Conservation (phyloP, 2,329 filamentous ascomycete species). For the Parastagonospora nodorum region DNA sequence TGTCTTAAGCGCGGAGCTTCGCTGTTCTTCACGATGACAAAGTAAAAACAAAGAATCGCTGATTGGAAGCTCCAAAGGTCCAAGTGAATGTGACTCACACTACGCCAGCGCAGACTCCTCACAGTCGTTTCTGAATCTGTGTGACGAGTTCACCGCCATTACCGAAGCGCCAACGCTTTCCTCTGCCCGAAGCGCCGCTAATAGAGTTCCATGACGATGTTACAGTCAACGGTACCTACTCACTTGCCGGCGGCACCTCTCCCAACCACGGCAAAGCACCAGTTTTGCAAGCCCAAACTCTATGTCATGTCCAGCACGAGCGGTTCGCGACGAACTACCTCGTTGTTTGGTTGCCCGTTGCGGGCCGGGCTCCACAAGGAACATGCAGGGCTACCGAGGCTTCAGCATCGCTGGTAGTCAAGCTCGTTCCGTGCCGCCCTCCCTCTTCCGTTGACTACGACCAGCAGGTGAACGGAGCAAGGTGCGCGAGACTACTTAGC, state of each 20-base stretch:
- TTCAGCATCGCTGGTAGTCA: constrained; percentile 24
- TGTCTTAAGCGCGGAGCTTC: too few species aligned
- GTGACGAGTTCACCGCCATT: too few species aligned
- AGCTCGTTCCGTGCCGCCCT: constrained; percentile 38
- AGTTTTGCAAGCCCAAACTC: not conserved
- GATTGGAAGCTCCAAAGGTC: too few species aligned
- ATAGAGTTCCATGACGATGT: not conserved
- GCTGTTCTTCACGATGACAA: too few species aligned
- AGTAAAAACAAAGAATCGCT: too few species aligned
- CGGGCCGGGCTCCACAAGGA: constrained; percentile 33
- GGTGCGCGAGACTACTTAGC: not conserved
- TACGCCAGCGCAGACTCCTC: too few species aligned
- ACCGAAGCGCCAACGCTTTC: too few species aligned
- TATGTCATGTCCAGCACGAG: constrained; percentile 7
- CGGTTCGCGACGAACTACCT: constrained; percentile 14
- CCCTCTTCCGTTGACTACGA: constrained; percentile 22
- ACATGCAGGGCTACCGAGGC: constrained; percentile 12
- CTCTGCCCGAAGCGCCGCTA: too few species aligned
- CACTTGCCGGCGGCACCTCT: not conserved
- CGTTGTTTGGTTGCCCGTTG: constrained; percentile 11
- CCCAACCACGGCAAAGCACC: not conserved
- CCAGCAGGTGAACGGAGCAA: constrained; percentile 13
- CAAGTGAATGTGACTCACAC: too few species aligned
- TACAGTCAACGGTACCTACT: not conserved
- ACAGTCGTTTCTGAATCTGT: too few species aligned